Evolutionary conservation across 257 asterid genomes (phyloP).

Genomic region (Osmanthus fragrans): DNA sequence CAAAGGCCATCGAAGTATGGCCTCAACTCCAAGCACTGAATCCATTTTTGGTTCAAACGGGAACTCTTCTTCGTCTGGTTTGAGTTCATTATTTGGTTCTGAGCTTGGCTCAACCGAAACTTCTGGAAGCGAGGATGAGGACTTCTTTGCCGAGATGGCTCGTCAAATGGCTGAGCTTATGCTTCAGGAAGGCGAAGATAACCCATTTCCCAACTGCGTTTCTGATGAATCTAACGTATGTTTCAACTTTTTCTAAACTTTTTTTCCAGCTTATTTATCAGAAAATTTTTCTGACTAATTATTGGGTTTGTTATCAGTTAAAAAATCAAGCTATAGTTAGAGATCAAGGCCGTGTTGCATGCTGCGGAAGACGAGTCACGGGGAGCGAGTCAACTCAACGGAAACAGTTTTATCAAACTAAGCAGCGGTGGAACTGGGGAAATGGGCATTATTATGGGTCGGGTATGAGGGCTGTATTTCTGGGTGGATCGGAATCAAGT

Average conservation of each 20-base stretch:
- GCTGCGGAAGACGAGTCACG: constrained; percentile 38
- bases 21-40: neutral
- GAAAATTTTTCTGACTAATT: constrained; percentile 25
- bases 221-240: constrained; percentile 24
- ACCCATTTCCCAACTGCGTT: neutral
- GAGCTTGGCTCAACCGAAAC: constrained; percentile 17
- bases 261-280: neutral
- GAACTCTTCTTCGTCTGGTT: constrained; percentile 31
- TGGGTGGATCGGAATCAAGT: constrained; percentile 52
- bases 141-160: constrained; percentile 38
- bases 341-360: constrained; percentile 18
- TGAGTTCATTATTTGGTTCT: constrained; percentile 62
- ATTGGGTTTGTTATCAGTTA: constrained; percentile 27
- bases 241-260: too few relatives aligned
- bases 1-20: constrained; percentile 11
- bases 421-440: constrained; percentile 37
- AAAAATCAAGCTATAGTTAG: constrained; percentile 43
- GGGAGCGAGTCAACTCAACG: constrained; percentile 40
- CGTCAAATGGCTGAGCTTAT: constrained; percentile 86
- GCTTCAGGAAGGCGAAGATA: constrained; percentile 54
- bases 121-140: too few relatives aligned
- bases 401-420: constrained; percentile 29
- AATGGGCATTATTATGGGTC: constrained; percentile 46
- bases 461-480: constrained; percentile 79
- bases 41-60: constrained; percentile 27